A percentile compares a stretch with the other conserved stretches of the same genome.
Conservation (phyloP, 768 basidiomycete genomes). For the Kwoniella botswanensis region DNA sequence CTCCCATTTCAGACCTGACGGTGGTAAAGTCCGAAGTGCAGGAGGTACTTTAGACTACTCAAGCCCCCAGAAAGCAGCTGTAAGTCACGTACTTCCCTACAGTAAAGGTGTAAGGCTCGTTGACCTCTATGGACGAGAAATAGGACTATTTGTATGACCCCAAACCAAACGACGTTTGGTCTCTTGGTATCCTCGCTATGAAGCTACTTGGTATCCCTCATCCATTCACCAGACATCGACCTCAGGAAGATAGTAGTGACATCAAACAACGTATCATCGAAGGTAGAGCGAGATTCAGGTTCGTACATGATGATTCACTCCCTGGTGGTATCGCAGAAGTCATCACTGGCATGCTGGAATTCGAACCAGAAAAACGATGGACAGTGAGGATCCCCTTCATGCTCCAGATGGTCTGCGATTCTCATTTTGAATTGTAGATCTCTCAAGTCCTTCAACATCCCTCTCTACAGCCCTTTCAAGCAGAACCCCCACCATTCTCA, state of each 20-base stretch:
- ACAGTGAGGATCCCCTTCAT: constrained; percentile 40
- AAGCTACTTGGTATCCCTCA: constrained; percentile 44
- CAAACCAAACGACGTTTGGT: constrained; percentile 51
- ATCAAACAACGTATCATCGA: constrained; percentile 39
- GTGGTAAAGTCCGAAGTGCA: constrained; percentile 36
- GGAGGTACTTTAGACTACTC: constrained; percentile 56
- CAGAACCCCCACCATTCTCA: constrained; percentile 26
- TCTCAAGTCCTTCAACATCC: constrained; percentile 49
- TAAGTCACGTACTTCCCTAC: constrained; percentile 17
- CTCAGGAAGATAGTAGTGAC: constrained; percentile 36
- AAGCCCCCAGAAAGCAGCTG: constrained; percentile 53
- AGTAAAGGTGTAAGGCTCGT: too few relatives aligned
- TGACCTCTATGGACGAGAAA: too few relatives aligned
- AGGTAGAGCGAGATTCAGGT: constrained; percentile 15
- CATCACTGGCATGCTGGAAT: constrained; percentile 44
- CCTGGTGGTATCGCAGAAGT: constrained; percentile 37
- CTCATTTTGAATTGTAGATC: constrained; percentile 34
- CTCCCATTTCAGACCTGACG: constrained; percentile 46
- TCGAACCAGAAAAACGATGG: constrained; percentile 40
- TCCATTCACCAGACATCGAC: constrained; percentile 34
- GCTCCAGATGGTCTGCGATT: not conserved
- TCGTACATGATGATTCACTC: not conserved
- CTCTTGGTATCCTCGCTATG: constrained; percentile 51
- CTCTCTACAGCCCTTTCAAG: constrained; percentile 26
- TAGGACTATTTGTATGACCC: constrained; percentile 45